Evolutionary conservation across 2,329 filamentous ascomycete genomes (phyloP).

Genomic region (Aspergillus pseudotamarii): DNA sequence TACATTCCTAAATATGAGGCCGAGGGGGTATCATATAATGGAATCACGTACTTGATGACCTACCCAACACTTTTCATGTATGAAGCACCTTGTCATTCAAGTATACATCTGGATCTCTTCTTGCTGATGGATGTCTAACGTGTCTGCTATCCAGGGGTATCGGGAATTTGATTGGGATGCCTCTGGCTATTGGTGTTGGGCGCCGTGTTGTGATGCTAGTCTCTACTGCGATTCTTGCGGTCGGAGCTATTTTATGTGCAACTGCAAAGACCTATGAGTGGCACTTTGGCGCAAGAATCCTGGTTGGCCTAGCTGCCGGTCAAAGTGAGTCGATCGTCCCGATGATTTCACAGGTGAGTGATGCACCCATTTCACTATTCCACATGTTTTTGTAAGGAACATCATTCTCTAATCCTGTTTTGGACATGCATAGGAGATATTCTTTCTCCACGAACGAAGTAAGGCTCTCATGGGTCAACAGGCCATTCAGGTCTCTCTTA

Average conservation of each 20-base stretch:
- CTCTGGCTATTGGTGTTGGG: conserved; percentile 39
- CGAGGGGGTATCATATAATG: conserved; percentile 40
- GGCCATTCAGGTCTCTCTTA: conserved; percentile 44
- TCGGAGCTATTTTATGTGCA: conserved; percentile 34
- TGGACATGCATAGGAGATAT: conserved; percentile 33
- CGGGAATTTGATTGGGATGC: conserved; percentile 37
- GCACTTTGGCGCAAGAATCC: conserved; percentile 43
- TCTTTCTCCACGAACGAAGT: conserved; percentile 50
- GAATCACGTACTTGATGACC: conserved; percentile 45
- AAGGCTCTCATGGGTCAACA: conserved; percentile 45
- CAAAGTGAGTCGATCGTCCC: conserved; percentile 49
- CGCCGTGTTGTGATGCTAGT: conserved; percentile 36
- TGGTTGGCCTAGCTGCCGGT: conserved; percentile 45
- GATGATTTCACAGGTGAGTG: conserved; percentile 41
- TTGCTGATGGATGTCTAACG: neutral
- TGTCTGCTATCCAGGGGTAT: conserved; percentile 31
- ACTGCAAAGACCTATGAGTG: conserved; percentile 33
- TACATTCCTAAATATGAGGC: conserved; percentile 45
- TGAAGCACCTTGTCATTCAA: neutral
- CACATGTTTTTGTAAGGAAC: neutral
- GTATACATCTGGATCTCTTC: neutral
- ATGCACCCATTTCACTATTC: neutral
- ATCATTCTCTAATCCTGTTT: neutral
- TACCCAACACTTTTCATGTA: conserved; percentile 36
- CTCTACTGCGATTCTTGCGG: conserved; percentile 32